Evolutionary conservation across 139 green algal species (phyloP).

Genomic region (Microglena sp.): DNA sequence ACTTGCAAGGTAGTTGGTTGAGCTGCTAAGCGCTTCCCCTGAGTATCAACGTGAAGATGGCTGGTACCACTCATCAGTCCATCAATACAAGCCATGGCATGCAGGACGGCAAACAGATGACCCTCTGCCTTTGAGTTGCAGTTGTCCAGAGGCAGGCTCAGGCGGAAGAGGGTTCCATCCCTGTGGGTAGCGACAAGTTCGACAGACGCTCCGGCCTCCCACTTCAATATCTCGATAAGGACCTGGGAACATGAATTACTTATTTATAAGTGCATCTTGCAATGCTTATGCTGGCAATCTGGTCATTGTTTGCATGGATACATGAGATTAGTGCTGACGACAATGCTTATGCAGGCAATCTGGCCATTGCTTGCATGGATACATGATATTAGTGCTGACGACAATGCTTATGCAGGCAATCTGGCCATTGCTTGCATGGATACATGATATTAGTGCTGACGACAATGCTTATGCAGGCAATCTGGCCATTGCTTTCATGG

Average conservation of each 20-base stretch:
- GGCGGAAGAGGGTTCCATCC: not conserved
- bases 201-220: conserved; percentile 3
- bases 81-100: conserved; percentile 24
- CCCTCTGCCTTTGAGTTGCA: not conserved
- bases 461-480: too few relatives aligned
- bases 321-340: too few relatives aligned
- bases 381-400: too few relatives aligned
- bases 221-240: conserved; percentile 13
- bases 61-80: conserved; percentile 14
- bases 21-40: not conserved
- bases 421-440: too few relatives aligned
- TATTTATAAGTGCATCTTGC: too few relatives aligned
- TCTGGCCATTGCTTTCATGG: too few relatives aligned
- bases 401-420: too few relatives aligned
- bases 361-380: too few relatives aligned
- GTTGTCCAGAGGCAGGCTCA: not conserved
- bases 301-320: too few relatives aligned
- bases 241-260: not conserved
- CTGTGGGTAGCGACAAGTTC: not conserved
- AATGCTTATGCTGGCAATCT: too few relatives aligned
- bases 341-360: too few relatives aligned
- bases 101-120: conserved; percentile 19
- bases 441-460: too few relatives aligned
- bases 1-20: conserved; percentile 5
- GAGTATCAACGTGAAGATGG: conserved; percentile 14